These are phyloP conservation scores for Dioscorea cayenensis DNA, from an alignment of 116 monocot species.

Conservation along the genomic window DNA sequence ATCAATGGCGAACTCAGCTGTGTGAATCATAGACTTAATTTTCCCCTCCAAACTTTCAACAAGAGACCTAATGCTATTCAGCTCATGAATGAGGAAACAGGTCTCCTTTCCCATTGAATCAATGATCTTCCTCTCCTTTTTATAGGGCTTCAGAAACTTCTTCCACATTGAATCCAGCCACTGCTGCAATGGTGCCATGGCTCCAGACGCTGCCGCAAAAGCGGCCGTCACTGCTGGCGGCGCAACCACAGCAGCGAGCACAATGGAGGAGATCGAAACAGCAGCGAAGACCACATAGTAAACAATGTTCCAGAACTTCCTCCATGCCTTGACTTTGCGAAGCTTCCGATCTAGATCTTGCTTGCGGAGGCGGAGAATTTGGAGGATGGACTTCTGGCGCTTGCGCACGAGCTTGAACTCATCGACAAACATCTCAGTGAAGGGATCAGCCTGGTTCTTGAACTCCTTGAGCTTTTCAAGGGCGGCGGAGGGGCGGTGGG, in stretches of 20 bases:
- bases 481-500: background rate
- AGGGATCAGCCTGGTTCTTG: constrained; percentile 9
- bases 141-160: too few relatives aligned
- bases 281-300: constrained; percentile 6
- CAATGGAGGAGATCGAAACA: constrained; percentile 16
- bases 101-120: background rate
- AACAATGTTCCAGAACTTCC: constrained; percentile 10
- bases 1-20: background rate
- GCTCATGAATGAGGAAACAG: background rate
- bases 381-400: constrained; percentile 8
- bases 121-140: background rate
- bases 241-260: constrained; percentile 14
- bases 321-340: constrained; percentile 7
- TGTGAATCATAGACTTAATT: background rate
- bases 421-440: constrained; percentile 15
- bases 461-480: constrained; percentile 8
- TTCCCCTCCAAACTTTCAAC: background rate
- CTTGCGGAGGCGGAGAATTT: constrained; percentile 1
- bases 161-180: constrained; percentile 6
- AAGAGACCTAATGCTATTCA: background rate
- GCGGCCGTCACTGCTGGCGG: constrained; percentile 5
- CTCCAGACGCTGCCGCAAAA: background rate
- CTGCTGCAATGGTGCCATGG: background rate
- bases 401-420: constrained; percentile 6
- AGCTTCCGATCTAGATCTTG: constrained; percentile 11